Conservation (phyloP, 768 basidiomycete species). For the Psilocybe tampanensis region DNA sequence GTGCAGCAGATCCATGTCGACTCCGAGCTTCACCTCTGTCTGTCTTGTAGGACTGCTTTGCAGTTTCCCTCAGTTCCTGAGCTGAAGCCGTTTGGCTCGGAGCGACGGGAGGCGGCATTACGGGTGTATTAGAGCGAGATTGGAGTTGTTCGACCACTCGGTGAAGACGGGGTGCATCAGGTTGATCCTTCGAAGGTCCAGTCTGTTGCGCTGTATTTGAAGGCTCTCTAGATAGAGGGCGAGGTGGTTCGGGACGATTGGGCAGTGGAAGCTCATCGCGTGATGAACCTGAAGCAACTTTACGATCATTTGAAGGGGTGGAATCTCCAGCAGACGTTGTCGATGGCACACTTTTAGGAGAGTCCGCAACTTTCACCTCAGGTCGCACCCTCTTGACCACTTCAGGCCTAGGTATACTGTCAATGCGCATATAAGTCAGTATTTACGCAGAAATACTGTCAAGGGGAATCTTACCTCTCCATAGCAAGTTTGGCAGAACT, state of each 20-base stretch:
- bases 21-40: conserved; percentile 46
- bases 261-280: conserved; percentile 29
- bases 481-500: conserved; percentile 61
- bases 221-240: conserved; percentile 10
- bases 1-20: conserved; percentile 52
- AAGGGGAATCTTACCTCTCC: conserved; percentile 53
- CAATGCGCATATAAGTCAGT: too few relatives aligned
- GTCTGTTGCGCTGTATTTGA: conserved; percentile 13
- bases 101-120: conserved; percentile 76
- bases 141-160: conserved; percentile 43
- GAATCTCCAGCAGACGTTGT: conserved; percentile 17
- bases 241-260: conserved; percentile 5
- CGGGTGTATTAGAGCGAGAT: conserved; percentile 39
- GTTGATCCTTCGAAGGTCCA: conserved; percentile 12
- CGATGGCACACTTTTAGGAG: conserved; percentile 29
- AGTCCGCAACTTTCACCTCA: conserved; percentile 38
- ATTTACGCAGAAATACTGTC: neutral
- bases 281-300: conserved; percentile 9
- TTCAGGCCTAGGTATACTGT: conserved; percentile 77
- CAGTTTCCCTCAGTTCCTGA: conserved; percentile 80
- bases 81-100: conserved; percentile 82
- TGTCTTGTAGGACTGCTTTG: conserved; percentile 60
- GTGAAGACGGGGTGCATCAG: conserved; percentile 38
- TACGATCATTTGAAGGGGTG: conserved; percentile 17
- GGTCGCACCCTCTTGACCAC: conserved; percentile 66